Percentiles rank a stretch among this genome's conserved stretches.
These are phyloP conservation scores for Linnemannia zychae DNA, from an alignment of 192 early-diverging fungal species.

Conservation along the genomic window DNA sequence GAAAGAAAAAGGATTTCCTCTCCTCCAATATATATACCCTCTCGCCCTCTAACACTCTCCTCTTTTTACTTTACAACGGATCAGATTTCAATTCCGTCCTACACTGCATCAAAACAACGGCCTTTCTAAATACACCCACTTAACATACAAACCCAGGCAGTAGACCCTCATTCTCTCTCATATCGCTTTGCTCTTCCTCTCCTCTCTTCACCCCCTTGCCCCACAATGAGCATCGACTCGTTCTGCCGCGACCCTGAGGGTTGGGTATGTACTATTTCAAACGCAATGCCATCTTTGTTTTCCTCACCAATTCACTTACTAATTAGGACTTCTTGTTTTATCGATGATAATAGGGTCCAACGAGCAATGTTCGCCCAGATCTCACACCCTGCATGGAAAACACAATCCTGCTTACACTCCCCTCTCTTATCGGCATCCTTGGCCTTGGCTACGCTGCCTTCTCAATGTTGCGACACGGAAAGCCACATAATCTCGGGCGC, in stretches of 20 bases:
- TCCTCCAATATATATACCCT: neutral
- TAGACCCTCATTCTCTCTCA: neutral
- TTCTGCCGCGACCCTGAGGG: slow-evolving; percentile 14
- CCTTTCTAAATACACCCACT: no score
- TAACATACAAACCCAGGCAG: no score
- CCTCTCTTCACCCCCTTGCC: neutral
- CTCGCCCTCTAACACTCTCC: neutral
- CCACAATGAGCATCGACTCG: slow-evolving; percentile 8
- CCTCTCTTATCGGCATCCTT: slow-evolving; percentile 9
- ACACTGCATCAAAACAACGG: neutral
- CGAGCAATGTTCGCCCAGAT: neutral
- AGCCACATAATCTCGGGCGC: slow-evolving; percentile 22
- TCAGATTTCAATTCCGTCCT: neutral
- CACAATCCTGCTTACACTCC: slow-evolving; percentile 22
- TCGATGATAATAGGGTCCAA: slow-evolving; percentile 15
- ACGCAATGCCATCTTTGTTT: neutral
- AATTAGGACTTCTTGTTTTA: neutral
- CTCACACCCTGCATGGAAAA: slow-evolving; percentile 27
- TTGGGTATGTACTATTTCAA: neutral
- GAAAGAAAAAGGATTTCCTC: neutral
- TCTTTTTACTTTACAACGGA: neutral
- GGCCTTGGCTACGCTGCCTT: neutral
- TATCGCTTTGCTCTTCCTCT: neutral
- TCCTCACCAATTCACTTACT: neutral
- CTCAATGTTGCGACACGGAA: slow-evolving; percentile 1